Conservation (phyloP, 306 rosid genomes). For the Adenanthera pavonina region DNA sequence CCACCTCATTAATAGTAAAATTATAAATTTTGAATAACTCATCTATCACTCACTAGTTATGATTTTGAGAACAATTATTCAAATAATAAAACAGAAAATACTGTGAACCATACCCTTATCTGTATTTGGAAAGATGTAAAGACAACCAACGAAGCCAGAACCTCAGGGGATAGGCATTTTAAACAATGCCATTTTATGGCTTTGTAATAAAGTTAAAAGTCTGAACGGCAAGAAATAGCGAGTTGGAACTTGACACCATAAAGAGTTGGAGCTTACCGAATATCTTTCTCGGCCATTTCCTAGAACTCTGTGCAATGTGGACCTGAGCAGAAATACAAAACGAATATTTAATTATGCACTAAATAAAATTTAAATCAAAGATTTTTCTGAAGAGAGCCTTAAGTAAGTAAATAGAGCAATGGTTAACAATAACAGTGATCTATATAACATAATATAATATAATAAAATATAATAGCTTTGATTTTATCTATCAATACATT, state of each 20-base stretch:
- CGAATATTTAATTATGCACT: constrained; percentile 21
- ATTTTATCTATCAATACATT: neutral
- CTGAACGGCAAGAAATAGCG: neutral
- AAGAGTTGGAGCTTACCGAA: constrained; percentile 64
- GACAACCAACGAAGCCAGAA: neutral
- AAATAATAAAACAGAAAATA: no score
- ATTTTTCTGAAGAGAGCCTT: neutral
- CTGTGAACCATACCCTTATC: no score
- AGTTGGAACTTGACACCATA: constrained; percentile 13
- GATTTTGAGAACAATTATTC: no score
- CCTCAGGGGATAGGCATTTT: neutral
- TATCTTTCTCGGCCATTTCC: constrained; percentile 85
- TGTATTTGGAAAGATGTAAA: no score
- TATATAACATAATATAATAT: neutral
- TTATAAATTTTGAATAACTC: no score
- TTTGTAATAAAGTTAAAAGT: neutral
- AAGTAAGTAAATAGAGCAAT: neutral
- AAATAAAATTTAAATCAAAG: constrained; percentile 18
- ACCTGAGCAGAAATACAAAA: constrained; percentile 54
- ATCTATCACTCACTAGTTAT: no score
- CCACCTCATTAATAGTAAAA: no score
- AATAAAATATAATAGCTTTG: no score
- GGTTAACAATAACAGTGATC: neutral
- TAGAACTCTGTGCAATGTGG: constrained; percentile 91
- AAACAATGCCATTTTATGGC: neutral